Conservation (phyloP, 106 monocot genomes). For the Dioscorea alata region DNA sequence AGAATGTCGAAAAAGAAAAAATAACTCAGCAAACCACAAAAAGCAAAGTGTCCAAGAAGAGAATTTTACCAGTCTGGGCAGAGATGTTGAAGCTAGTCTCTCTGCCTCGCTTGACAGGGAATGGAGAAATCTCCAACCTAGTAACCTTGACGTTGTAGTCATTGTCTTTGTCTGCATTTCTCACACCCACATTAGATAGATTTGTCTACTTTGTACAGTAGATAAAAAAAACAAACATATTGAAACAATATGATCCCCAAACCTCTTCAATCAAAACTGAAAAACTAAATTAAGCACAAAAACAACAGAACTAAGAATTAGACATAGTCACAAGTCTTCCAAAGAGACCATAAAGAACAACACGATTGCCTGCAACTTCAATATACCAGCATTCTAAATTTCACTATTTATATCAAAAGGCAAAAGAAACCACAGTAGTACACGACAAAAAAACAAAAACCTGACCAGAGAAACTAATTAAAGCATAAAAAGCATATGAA, state of each 20-base stretch:
- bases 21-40: not conserved
- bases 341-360: not conserved
- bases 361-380: too few relatives aligned
- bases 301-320: not conserved
- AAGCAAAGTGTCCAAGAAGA: not conserved
- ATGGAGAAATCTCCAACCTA: slow-evolving; percentile 19
- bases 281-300: not conserved
- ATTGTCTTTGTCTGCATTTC: slow-evolving; percentile 17
- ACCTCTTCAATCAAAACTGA: not conserved
- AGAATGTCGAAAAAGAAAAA: not conserved
- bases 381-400: too few relatives aligned
- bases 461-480: too few relatives aligned
- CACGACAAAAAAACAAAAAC: too few relatives aligned
- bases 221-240: too few relatives aligned
- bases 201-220: not conserved
- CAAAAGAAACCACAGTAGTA: too few relatives aligned
- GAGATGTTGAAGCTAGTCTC: slow-evolving; percentile 35
- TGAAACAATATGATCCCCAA: too few relatives aligned
- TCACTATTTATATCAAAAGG: too few relatives aligned
- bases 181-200: not conserved
- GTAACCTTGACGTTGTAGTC: slow-evolving; percentile 20
- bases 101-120: slow-evolving; percentile 23
- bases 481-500: too few relatives aligned
- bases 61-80: slow-evolving; percentile 25
- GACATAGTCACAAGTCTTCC: not conserved